Evolutionary conservation across 257 asterid species (phyloP).

Genomic region (Solanum tacnaense): DNA sequence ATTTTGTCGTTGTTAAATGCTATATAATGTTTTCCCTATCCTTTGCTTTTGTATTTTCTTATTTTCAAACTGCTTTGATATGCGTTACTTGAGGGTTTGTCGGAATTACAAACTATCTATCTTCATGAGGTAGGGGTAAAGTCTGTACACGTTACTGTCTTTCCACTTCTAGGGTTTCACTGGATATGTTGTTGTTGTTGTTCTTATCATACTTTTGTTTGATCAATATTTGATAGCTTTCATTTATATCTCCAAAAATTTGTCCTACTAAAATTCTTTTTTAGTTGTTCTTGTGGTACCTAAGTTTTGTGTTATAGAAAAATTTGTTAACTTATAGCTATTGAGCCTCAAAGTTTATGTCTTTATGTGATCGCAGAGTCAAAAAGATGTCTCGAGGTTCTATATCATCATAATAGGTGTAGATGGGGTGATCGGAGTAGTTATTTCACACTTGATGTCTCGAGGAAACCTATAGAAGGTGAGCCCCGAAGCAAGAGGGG

Average conservation of each 20-base stretch:
- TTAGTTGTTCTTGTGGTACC: neutral
- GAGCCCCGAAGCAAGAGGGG: neutral
- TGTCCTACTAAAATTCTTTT: neutral
- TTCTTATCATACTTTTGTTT: neutral
- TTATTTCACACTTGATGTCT: neutral
- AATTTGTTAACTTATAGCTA: neutral
- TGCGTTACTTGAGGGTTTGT: neutral
- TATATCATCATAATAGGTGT: neutral
- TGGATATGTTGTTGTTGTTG: no score
- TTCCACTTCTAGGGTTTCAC: no score
- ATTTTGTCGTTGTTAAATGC: neutral
- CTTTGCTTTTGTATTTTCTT: neutral
- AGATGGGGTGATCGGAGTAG: neutral
- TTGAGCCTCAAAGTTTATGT: neutral
- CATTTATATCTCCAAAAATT: neutral
- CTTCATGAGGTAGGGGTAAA: no score
- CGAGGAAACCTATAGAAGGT: neutral
- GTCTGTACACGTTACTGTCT: no score
- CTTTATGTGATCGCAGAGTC: neutral
- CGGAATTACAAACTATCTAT: no score
- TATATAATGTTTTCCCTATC: neutral
- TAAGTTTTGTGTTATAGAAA: neutral
- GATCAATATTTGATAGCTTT: neutral
- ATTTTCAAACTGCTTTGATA: neutral
- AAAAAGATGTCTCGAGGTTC: neutral